phyloP scores from a whole-genome alignment of 495 filamentous ascomycete species.

The Neurospora terricola region DNA sequence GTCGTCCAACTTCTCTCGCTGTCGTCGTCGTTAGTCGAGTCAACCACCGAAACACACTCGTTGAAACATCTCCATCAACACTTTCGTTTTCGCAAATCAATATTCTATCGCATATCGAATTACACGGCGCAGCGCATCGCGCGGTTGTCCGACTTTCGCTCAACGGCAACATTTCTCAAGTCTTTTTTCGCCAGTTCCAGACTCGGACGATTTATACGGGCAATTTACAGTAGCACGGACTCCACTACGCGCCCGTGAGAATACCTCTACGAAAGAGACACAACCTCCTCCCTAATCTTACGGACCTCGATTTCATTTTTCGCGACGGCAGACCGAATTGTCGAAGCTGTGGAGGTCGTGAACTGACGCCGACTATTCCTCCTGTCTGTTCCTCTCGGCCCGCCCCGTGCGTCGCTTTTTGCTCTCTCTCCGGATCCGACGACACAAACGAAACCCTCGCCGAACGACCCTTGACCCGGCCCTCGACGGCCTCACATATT shows the following conservation, averaged over 20 bases:
- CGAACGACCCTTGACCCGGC: not conserved
- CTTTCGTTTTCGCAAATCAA: not conserved
- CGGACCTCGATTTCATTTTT: not conserved
- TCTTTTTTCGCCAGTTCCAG: not conserved
- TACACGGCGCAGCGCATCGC: not conserved
- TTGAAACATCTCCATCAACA: slow-evolving; percentile 1
- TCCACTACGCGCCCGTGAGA: not conserved
- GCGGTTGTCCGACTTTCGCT: not conserved
- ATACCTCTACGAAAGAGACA: not conserved
- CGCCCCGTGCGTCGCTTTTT: not conserved
- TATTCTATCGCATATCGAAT: not conserved
- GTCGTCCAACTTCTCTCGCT: not conserved
- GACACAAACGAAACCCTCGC: not conserved
- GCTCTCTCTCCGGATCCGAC: not conserved
- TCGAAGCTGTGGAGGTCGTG: not conserved
- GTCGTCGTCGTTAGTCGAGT: not conserved
- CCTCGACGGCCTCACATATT: slow-evolving; percentile 4
- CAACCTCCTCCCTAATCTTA: not conserved
- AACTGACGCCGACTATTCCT: not conserved
- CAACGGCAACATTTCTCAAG: not conserved
- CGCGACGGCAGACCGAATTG: not conserved
- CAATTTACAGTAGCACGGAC: not conserved
- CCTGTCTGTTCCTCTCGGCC: not conserved
- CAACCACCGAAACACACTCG: not conserved
- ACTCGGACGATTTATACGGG: not conserved